These are phyloP conservation scores for Plenodomus biglobosus DNA, from an alignment of 2,329 filamentous ascomycete species.

Conservation along the genomic window DNA sequence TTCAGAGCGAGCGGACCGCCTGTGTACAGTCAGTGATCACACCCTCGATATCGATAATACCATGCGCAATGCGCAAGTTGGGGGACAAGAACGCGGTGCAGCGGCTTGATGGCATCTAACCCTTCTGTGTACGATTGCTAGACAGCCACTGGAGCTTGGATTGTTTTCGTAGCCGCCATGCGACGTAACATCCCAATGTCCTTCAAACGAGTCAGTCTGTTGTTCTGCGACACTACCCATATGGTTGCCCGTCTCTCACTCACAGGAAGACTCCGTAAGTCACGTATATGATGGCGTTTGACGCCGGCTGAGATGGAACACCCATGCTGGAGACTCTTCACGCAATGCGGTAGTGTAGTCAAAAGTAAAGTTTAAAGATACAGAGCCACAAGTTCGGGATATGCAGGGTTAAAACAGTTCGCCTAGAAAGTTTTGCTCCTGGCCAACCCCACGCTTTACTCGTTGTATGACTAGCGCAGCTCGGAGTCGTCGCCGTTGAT, in stretches of 20 bases:
- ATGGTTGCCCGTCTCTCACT: conserved; percentile 29
- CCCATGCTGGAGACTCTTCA: conserved; percentile 58
- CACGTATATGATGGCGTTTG: conserved; percentile 80
- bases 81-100: conserved; percentile 6
- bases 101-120: conserved; percentile 49
- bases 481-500: conserved; percentile 14
- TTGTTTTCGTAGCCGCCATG: conserved; percentile 62
- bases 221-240: background rate
- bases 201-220: conserved; percentile 44
- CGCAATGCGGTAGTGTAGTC: conserved; percentile 4
- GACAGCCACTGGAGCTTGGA: conserved; percentile 71
- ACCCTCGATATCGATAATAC: background rate
- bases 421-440: conserved; percentile 27
- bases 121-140: conserved; percentile 80
- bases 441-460: conserved; percentile 23
- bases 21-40: conserved; percentile 46
- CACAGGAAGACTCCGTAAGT: conserved; percentile 79
- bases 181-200: conserved; percentile 61
- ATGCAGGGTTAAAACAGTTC: conserved; percentile 24
- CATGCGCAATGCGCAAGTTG: conserved; percentile 5
- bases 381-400: conserved; percentile 10
- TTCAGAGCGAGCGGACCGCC: conserved; percentile 80
- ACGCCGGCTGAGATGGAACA: conserved; percentile 71
- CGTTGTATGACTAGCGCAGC: conserved; percentile 26
- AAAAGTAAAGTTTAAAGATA: conserved; percentile 9